A percentile compares a stretch with the other conserved stretches of the same genome.
Evolutionary conservation across 805 yeast species (phyloP).

Genomic region (Candida vartiovaarae): DNA sequence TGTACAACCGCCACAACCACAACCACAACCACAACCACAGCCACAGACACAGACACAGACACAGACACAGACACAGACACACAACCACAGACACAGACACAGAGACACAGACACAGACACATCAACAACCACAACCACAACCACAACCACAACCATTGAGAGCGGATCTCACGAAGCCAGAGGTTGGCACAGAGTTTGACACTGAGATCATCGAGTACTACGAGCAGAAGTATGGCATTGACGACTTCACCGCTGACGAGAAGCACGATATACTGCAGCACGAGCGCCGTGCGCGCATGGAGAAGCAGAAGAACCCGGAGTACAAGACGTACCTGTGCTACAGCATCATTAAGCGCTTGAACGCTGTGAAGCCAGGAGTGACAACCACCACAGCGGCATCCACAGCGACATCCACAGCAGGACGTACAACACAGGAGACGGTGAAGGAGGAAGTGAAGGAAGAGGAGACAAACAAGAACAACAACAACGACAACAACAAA

Average conservation of each 20-base stretch:
- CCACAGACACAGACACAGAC: not conserved
- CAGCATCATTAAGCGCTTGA: conserved; percentile 23
- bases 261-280: conserved; percentile 25
- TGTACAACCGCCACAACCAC: too few species aligned
- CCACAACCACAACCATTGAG: conserved; percentile 5
- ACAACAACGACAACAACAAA: not conserved
- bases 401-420: too few species aligned
- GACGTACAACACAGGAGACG: too few species aligned
- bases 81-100: not conserved
- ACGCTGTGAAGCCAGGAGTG: conserved; percentile 12
- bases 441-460: too few species aligned
- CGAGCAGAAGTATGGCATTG: conserved; percentile 20
- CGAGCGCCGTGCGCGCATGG: conserved; percentile 23
- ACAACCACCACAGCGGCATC: too few species aligned
- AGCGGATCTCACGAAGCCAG: conserved; percentile 21
- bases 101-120: not conserved
- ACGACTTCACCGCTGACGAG: conserved; percentile 24
- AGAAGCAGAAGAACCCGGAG: conserved; percentile 20
- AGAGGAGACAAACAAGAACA: too few species aligned
- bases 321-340: conserved; percentile 24
- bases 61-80: not conserved
- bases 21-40: too few species aligned
- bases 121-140: conserved; percentile 1
- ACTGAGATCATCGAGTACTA: conserved; percentile 24
- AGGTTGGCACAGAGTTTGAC: conserved; percentile 18